phyloP scores from a whole-genome alignment of 1,284 basidiomycete species.

The Abortiporus biennis region DNA sequence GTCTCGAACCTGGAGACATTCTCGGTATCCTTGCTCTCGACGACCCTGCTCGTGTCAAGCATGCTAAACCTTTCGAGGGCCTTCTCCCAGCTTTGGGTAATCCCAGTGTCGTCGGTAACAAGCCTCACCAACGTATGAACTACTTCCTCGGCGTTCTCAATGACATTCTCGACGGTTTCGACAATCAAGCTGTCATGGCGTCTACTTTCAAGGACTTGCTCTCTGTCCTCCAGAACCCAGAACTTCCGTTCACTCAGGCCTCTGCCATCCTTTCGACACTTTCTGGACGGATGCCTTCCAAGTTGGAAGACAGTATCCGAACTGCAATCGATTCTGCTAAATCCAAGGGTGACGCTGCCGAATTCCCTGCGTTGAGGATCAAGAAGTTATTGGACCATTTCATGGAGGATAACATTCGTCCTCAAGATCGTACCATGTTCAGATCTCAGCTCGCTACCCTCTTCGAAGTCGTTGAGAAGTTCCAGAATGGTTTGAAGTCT shows the following conservation, averaged over 20 bases:
- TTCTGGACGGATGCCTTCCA: constrained; percentile 89
- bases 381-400: constrained; percentile 85
- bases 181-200: constrained; percentile 87
- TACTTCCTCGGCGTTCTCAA: constrained; percentile 77
- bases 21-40: constrained; percentile 96
- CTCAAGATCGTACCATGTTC: constrained; percentile 77
- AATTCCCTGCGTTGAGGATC: constrained; percentile 84
- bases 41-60: constrained; percentile 95
- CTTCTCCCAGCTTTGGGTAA: constrained; percentile 84
- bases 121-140: constrained; percentile 85
- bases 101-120: constrained; percentile 85
- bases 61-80: constrained; percentile 97
- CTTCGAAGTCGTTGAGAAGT: constrained; percentile 77
- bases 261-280: constrained; percentile 83
- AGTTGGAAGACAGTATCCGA: constrained; percentile 87
- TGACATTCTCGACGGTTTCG: constrained; percentile 93
- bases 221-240: constrained; percentile 72
- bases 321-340: constrained; percentile 74
- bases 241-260: constrained; percentile 88
- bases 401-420: constrained; percentile 75
- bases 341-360: constrained; percentile 59
- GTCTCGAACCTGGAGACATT: constrained; percentile 96
- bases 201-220: constrained; percentile 81
- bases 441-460: constrained; percentile 69
- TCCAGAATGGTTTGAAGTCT: constrained; percentile 78